Base-by-base conservation (phyloP, 2,329 filamentous ascomycete genomes). In the Xylaria sp. region DNA sequence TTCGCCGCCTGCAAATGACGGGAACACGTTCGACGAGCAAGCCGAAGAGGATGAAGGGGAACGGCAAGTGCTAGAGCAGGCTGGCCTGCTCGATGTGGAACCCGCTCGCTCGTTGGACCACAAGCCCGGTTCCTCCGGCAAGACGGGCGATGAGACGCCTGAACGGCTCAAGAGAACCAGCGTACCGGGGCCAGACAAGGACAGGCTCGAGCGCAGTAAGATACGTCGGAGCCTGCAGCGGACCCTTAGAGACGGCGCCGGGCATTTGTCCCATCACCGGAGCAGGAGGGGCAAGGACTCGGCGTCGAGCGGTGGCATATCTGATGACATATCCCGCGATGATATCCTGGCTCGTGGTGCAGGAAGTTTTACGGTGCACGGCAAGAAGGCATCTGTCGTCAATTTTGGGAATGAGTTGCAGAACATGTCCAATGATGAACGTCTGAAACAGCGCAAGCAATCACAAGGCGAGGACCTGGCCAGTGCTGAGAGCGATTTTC, bases 351-450 rank as follows among this genome's bases (percentile, higher is more conserved):
- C 89, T 6, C 86, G 94, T 44, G 88, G 89, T 11, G 85, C 90
- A 11, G 91, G 91, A 4, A 96, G 91, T 65, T 99, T 99, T 71
- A 96, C 94, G 3, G 87, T 99, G 3, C 94, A 99, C 67, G 93
- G 94, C 56, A 99, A 97, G 77, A 97, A 99, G 73, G 94, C 94
- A 2, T 96, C 92, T 1, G 90, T 99, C 51, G 91, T 99, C 63
- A 95, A 91, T n/a, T 95, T 99, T 69, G 92, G 92, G 7, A 86
- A 87, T n/a, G 93, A 96, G 64, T 87, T 96, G 76, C 88, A 93
- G 66, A 88, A 83, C 54, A 84, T 92, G 73, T 82, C 87, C 1
- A 81, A 85, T 0, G 90, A 93, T 56, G 89, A 92, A 66, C 85
- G 87, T 37, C 74, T 91, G 39, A 83, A 86, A 52, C 76, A 87